Base-by-base conservation (phyloP, 495 filamentous ascomycete genomes). In the Bryoglossum gracile region DNA sequence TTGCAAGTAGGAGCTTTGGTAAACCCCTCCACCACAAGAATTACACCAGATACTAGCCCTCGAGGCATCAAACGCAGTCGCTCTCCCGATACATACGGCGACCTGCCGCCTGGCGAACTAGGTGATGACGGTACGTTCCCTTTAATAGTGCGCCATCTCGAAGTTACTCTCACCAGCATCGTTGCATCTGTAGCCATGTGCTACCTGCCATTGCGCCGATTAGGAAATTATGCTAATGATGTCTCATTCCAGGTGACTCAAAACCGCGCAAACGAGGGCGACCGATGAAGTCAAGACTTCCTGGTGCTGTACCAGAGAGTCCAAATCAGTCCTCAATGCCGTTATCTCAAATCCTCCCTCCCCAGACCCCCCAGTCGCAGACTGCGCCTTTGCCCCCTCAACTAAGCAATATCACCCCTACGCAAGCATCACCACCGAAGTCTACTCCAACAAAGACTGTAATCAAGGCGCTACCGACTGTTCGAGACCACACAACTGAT, bases 401-500 rank as follows among this genome's bases (percentile, higher is more conserved):
- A 42, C 62, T 68, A 37, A 63, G 51, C 48, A 73, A 70, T 46
- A 57, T 64, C 61, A 73, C 55, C 46, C 83, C 87, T 14, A 74
- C 78, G 33, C 84, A 89, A 50, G 71, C 80, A 13, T 94, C 92
- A 33, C 83, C 85, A 8, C 76, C 86, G 22, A 94, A 90, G 68
- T 71, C 82, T 1, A 90, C 89, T 0, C 88, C 94, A n/a, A 83
- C 87, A 14, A 97, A 96, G 66, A 70, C 82, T 18, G 83, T 91
- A 8, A 72, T 99, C 54, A 99, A 99, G 68, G 92, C 92, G 0
- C 74, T 99, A 17, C 92, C 92, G 18, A 97, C 92, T 11, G 94
- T 97, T 10, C 72, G 92, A 51, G 92, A 99, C 61, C 92, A 99
- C 61, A 99, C 92, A 8, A 97, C 94, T 3, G 92, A 99, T 66